phyloP scores from a whole-genome alignment of 2,329 filamentous ascomycete genomes.

The Xylaria sp. region DNA sequence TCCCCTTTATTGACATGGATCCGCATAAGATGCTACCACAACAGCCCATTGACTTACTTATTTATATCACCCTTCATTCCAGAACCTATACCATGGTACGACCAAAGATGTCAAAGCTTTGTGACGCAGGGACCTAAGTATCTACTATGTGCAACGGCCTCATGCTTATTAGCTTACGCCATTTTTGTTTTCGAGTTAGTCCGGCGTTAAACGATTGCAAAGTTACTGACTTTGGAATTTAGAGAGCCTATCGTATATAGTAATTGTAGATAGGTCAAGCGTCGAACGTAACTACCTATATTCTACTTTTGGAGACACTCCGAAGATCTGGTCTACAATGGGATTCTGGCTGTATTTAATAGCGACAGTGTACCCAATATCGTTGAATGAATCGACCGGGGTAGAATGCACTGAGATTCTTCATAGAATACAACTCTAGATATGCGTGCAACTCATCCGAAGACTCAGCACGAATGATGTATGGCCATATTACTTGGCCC shows the following conservation, averaged over 20 bases:
- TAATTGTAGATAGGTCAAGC: too few relatives aligned
- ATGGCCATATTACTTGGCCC: neutral
- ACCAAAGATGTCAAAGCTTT: conserved; percentile 1
- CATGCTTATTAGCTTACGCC: conserved; percentile 3
- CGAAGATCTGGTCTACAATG: neutral
- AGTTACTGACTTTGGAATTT: conserved; percentile 10
- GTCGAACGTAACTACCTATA: too few relatives aligned
- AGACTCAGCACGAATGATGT: neutral
- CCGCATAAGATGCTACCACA: conserved; percentile 5
- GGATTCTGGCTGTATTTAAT: neutral
- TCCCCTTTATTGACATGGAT: conserved; percentile 1
- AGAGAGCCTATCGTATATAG: too few relatives aligned
- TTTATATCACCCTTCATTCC: conserved; percentile 23
- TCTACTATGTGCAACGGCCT: conserved; percentile 19
- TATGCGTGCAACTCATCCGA: neutral
- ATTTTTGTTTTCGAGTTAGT: conserved; percentile 5
- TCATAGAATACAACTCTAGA: neutral
- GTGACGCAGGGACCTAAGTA: conserved; percentile 18
- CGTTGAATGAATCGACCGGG: too few relatives aligned
- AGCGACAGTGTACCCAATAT: too few relatives aligned
- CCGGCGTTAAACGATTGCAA: conserved; percentile 15
- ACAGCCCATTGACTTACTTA: conserved; percentile 29
- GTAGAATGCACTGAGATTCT: neutral
- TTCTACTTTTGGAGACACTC: too few relatives aligned
- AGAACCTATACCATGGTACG: neutral